A percentile compares a stretch with the other conserved stretches of the same genome.
These are phyloP conservation scores for Dorcoceras hygrometricum DNA, from an alignment of 257 asterid species.

Conservation along the genomic window DNA sequence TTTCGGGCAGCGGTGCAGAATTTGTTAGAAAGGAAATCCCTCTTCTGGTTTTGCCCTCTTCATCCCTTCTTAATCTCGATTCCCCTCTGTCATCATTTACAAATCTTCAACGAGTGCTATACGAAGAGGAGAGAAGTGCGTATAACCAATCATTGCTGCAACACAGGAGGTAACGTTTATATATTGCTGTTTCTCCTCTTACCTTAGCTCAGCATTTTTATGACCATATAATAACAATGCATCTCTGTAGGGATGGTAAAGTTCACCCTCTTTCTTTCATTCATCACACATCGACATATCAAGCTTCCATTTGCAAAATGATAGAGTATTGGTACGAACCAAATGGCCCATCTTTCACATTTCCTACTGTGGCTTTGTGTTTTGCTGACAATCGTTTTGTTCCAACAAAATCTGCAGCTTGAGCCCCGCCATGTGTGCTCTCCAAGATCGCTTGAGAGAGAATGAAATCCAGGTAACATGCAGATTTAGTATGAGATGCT, in stretches of 20 bases:
- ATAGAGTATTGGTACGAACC: conserved; percentile 80
- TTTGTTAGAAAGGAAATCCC: conserved; percentile 86
- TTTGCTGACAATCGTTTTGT: conserved; percentile 22
- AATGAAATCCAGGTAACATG: conserved; percentile 77
- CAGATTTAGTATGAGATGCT: background rate
- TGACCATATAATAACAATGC: conserved; percentile 13
- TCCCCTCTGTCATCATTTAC: conserved; percentile 73
- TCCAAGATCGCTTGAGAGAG: conserved; percentile 86
- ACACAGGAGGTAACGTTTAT: conserved; percentile 51
- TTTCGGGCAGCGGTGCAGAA: conserved; percentile 89
- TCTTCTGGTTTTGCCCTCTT: conserved; percentile 70
- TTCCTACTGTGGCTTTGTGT: conserved; percentile 3
- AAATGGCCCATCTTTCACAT: background rate
- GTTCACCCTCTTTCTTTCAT: conserved; percentile 83
- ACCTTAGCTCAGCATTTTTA: background rate
- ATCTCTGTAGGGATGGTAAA: conserved; percentile 57
- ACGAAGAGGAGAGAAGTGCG: conserved; percentile 90
- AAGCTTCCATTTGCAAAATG: conserved; percentile 98
- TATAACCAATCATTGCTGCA: conserved; percentile 72
- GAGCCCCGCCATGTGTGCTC: conserved; percentile 83
- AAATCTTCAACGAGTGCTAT: conserved; percentile 74
- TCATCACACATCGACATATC: conserved; percentile 95
- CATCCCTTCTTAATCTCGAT: conserved; percentile 63
- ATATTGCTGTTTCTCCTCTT: conserved; percentile 6
- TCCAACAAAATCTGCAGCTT: conserved; percentile 53